phyloP scores from a whole-genome alignment of 345 rosid species.

The Lepidium sativum region DNA sequence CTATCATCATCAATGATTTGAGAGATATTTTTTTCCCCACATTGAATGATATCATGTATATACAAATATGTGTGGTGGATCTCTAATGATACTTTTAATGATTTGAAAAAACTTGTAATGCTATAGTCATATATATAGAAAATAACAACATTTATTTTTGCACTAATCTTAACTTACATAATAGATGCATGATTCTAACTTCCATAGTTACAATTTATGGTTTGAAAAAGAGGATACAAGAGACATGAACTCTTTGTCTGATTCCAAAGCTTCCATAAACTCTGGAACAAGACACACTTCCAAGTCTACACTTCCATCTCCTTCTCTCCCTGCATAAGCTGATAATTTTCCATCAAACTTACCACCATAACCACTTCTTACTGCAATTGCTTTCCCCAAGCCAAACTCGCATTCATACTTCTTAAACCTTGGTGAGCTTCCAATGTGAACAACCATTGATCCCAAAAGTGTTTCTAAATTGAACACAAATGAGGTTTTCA shows the following conservation, averaged over 20 bases:
- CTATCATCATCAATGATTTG: neutral
- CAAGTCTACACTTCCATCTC: conserved; percentile 59
- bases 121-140: too few relatives aligned
- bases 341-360: conserved; percentile 59
- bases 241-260: conserved; percentile 38
- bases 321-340: conserved; percentile 44
- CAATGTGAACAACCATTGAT: conserved; percentile 43
- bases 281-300: conserved; percentile 50
- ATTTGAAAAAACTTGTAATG: too few relatives aligned
- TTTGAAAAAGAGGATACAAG: conserved; percentile 15
- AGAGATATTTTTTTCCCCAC: too few relatives aligned
- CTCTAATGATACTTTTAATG: too few relatives aligned
- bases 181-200: neutral
- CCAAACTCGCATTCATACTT: conserved; percentile 64
- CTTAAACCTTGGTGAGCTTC: conserved; percentile 75
- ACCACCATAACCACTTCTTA: conserved; percentile 51
- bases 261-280: conserved; percentile 53
- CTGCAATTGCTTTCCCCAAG: conserved; percentile 57
- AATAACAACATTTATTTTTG: too few relatives aligned
- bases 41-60: too few relatives aligned
- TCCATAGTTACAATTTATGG: too few relatives aligned
- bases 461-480: conserved; percentile 30
- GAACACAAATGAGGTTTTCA: conserved; percentile 25
- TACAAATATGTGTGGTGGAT: too few relatives aligned
- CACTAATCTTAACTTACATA: neutral